Base-by-base conservation (phyloP, 2,329 filamentous ascomycete species). In the Sporothrix sp. region DNA sequence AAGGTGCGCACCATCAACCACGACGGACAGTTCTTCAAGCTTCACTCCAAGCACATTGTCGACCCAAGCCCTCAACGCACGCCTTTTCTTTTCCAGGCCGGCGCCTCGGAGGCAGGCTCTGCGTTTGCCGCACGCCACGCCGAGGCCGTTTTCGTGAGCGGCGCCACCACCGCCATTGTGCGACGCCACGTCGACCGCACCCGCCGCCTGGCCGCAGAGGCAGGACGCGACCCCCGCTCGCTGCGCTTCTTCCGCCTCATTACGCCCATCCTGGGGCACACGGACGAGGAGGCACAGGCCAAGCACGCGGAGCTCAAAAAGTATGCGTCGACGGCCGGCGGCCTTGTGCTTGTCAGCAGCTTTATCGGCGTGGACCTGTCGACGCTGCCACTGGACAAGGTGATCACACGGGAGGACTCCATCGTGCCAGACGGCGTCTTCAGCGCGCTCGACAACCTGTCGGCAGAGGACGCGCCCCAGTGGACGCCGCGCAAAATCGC, bases 21-120 rank as follows among this genome's bases (percentile, higher is more conserved):
- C 28, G 1, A 48, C 3, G 55, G 55, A 1, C 30, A 21, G 2
- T 51, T 39, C 37, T 55, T 27, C 48, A 18, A 35, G 3, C 32
- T 51, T 2, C 18, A 35, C 42, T 13, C 51, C 6, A 33, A 33
- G 36, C 51, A 52, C 48, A 52, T 55, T n/a, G 51, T 55, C 23
- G 45, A 55, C 35, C 54, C 54, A 9, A 48, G 39, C 8, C 51
- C 54, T 3, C 54, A 55, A 40, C 54, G 54, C 28, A 60, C 59
- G 3, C 59, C 58, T 2, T 53, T 61, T 1, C 49, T 61, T 20
- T 59, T 59, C 42, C 57, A 60, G 42, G 58, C 58, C 6, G 58
- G 58, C 28, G 56, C 56, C 7, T 60, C 58, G 11, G 42, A 32
- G 20, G 57, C 59, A 5, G 58, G 58, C 5, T 54, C 52, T 2